phyloP scores from a whole-genome alignment of 2,329 filamentous ascomycete species.

The Cadophora sp. region DNA sequence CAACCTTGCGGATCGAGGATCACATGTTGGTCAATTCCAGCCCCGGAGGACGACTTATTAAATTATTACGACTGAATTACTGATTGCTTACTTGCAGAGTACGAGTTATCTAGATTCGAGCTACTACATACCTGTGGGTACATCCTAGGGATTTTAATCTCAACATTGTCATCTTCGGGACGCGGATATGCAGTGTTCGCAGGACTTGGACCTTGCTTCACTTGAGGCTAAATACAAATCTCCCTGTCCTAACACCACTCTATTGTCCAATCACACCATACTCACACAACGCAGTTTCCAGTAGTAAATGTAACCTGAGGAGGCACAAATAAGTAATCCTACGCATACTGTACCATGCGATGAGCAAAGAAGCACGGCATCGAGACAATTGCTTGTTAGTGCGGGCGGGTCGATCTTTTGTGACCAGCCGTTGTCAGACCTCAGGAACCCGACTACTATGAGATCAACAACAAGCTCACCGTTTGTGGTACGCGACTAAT shows the following conservation, averaged over 20 bases:
- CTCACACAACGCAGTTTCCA: neutral
- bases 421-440: neutral
- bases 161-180: neutral
- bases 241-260: neutral
- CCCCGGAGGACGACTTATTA: neutral
- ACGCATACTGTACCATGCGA: neutral
- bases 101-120: neutral
- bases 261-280: neutral
- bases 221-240: conserved; percentile 5
- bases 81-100: neutral
- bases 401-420: conserved; percentile 1
- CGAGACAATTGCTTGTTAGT: neutral
- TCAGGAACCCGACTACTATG: conserved; percentile 3
- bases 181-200: too few species aligned
- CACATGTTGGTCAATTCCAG: neutral
- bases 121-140: neutral
- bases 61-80: neutral
- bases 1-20: conserved; percentile 1
- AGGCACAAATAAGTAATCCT: neutral
- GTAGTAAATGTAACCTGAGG: neutral
- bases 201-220: conserved; percentile 1
- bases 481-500: neutral
- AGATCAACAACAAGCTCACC: neutral
- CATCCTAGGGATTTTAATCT: neutral
- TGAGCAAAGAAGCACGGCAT: neutral